Evolutionary conservation across 2,329 filamentous ascomycete genomes (phyloP).

Genomic region (Aurifilum marmelostoma): DNA sequence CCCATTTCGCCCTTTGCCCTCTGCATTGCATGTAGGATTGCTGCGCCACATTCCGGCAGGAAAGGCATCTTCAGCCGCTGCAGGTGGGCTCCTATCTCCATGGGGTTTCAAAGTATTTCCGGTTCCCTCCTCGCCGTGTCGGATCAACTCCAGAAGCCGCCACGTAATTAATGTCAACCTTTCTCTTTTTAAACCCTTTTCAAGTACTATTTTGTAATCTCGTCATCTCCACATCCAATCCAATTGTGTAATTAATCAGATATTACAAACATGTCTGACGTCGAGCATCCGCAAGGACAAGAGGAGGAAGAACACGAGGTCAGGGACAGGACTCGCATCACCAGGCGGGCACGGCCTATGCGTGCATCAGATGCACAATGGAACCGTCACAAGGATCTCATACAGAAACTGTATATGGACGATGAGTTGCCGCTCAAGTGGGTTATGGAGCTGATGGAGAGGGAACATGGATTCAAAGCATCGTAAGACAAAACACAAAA

Average conservation of each 20-base stretch:
- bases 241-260: too few species aligned
- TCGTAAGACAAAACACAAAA: not conserved
- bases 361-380: not conserved
- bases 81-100: too few species aligned
- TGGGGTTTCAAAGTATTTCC: not conserved
- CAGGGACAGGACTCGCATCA: not conserved
- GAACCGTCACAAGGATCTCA: not conserved
- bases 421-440: not conserved
- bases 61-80: not conserved
- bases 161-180: too few species aligned
- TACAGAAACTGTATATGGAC: not conserved
- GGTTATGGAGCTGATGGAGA: constrained; percentile 1
- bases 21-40: not conserved
- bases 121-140: not conserved
- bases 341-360: not conserved
- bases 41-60: not conserved
- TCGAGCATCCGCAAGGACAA: not conserved
- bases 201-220: too few species aligned
- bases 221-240: too few species aligned
- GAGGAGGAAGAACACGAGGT: not conserved
- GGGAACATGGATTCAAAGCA: not conserved
- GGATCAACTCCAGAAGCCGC: too few species aligned
- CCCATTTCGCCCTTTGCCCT: not conserved
- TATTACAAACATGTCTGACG: not conserved
- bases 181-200: too few species aligned